phyloP scores from a whole-genome alignment of 78 protist genomes.

The Planoprotostelium fungivorum region DNA sequence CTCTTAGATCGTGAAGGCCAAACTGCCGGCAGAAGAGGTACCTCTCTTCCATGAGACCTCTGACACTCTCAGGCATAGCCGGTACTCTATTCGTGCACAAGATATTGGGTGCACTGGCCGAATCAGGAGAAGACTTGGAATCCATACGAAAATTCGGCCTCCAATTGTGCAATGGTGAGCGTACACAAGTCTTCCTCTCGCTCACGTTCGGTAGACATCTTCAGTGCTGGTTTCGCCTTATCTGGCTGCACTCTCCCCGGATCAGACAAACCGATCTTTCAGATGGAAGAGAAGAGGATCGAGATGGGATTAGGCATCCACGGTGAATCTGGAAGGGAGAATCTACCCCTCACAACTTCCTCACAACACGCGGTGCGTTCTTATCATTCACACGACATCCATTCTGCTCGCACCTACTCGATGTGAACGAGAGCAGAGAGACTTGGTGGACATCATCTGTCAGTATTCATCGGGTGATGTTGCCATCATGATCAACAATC shows the following conservation, averaged over 20 bases:
- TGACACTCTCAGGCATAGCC: conserved; percentile 60
- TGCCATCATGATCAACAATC: conserved; percentile 21
- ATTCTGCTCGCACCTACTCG: not conserved
- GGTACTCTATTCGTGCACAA: conserved; percentile 73
- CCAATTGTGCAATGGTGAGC: not conserved
- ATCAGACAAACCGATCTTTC: conserved; percentile 22
- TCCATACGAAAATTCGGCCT: conserved; percentile 4
- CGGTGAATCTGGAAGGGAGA: conserved; percentile 44
- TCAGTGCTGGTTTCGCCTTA: conserved; percentile 48
- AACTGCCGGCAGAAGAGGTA: not conserved
- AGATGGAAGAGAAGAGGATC: conserved; percentile 14
- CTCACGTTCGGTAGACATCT: conserved; percentile 1
- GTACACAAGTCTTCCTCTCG: no score
- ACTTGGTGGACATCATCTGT: conserved; percentile 7
- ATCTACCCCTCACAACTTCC: not conserved
- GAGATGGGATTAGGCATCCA: conserved; percentile 75
- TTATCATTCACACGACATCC: not conserved
- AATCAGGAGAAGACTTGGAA: conserved; percentile 15
- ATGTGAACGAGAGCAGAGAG: not conserved
- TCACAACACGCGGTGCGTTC: conserved; percentile 4
- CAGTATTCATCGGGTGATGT: not conserved
- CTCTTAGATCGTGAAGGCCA: not conserved
- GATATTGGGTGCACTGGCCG: conserved; percentile 66
- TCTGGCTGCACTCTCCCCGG: conserved; percentile 49
- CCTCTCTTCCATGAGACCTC: no score